Evolutionary conservation across 139 green algal genomes (phyloP), one percentile per base, ranked within the genome.

Genomic region (Prasinococcaceae sp.): DNA sequence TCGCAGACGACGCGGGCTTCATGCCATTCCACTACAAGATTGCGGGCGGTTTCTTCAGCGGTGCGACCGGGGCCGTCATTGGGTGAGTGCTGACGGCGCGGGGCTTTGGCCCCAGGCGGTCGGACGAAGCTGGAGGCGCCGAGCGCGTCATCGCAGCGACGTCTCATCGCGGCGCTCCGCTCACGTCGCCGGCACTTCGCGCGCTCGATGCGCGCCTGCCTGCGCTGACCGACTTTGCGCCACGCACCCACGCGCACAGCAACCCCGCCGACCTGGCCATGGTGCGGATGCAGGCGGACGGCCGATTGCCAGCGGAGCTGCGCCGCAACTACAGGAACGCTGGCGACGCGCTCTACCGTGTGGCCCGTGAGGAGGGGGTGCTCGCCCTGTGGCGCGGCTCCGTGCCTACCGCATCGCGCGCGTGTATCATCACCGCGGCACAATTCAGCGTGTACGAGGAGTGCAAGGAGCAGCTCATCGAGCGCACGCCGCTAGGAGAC

Each of bases 381-480:
- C 24, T 47, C 30, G 40, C 61, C 17, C 55, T 74, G 14, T 74
- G 65, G 65, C 35, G 64, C 24, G 64, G 64, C 9, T 70, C 30
- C 25, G 29, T 16, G 4, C 64, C 64, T 9, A 73, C 64, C 10
- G 60, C n/a, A n/a, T n/a, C n/a, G n/a, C n/a, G n/a, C n/a, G n/a
- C n/a, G n/a, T n/a, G n/a, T n/a, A n/a, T n/a, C n/a, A n/a, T n/a
- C n/a, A n/a, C n/a, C n/a, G n/a, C n/a, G n/a, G n/a, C n/a, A n/a
- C n/a, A n/a, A n/a, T n/a, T n/a, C n/a, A n/a, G n/a, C n/a, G 48
- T 66, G 30, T 66, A 66, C 29, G 58, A 66, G 10, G 16, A 66
- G 58, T 36, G 23, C 16, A 66, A 66, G 35, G 16, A 53, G 25
- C 17, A 50, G 16, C 35, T 66, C 27, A 30, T 61, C 19, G 30